Conservation (phyloP, 164 flowering plant species). For the Aristolochia fimbriata region DNA sequence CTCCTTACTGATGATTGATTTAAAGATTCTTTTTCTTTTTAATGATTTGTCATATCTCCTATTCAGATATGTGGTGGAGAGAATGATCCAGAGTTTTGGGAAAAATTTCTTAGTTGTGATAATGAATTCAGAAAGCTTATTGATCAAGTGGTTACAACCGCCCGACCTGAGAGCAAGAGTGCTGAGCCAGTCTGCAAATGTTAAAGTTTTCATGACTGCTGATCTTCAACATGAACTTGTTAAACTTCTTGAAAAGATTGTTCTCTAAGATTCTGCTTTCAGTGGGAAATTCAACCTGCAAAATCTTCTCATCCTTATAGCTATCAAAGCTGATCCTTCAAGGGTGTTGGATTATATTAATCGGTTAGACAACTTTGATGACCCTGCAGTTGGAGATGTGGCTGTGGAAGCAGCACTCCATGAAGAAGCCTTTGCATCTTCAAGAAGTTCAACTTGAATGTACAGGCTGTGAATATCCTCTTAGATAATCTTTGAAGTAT, state of each 20-base stretch:
- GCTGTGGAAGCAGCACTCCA: constrained; percentile 96
- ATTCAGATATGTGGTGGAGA: no score
- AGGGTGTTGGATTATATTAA: constrained; percentile 97
- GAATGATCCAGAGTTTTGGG: constrained; percentile 98
- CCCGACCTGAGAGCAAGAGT: constrained; percentile 99
- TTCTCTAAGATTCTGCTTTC: constrained; percentile 97
- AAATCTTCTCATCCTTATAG: constrained; percentile 86
- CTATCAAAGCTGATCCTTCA: constrained; percentile 93
- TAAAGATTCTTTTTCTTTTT: background rate
- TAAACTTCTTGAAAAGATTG: constrained; percentile 98
- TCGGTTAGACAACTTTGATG: constrained; percentile 96
- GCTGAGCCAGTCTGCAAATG: constrained; percentile 99
- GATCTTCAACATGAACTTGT: constrained; percentile 98
- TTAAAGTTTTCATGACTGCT: constrained; percentile 99
- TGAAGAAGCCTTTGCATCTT: constrained; percentile 98
- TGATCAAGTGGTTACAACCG: constrained; percentile 99
- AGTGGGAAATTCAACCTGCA: no score
- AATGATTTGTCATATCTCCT: background rate
- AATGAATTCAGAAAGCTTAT: constrained; percentile 86
- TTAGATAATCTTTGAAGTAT: no score
- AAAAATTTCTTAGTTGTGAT: constrained; percentile 83
- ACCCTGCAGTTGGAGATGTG: no score
- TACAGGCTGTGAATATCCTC: no score
- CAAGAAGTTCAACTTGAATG: constrained; percentile 96
- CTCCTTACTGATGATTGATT: background rate